Base-by-base conservation (phyloP, 495 filamentous ascomycete species). In the Astrocystis sublimbata region DNA sequence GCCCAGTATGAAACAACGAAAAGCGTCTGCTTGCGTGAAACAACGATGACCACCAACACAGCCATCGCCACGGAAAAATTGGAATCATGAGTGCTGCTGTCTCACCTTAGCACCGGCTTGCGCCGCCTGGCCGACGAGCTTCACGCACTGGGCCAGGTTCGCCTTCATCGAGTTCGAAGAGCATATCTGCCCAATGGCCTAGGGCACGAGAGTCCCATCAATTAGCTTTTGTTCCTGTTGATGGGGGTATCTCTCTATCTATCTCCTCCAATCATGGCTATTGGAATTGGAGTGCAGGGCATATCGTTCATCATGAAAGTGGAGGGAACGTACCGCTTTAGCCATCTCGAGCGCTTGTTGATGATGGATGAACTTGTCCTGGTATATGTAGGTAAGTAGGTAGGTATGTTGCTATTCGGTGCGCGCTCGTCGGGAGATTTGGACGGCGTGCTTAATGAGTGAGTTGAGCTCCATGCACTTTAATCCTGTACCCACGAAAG, bases 151-250 rank as follows among this genome's bases (percentile, higher is more conserved):
- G 28, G 78, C 71, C 23, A 96, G 85, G 71, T 97, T 97, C 68
- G 90, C 81, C 61, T 83, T 74, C 81, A 94, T 88, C 70, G 81
- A 89, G 49, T 89, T 83, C 63, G 90, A 93, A 26, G 91, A 91
- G 73, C 92, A 93, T 69, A 97, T 77, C 74, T 97, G 92, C 26
- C 92, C 92, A 28, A 97, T 83, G 43, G 92, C 92, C 92, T 96
- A 26, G 41, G 10, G 6, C 24, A 8, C 58, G 13, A 12, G 19
- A 6, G 2, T 26, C 8, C 13, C 0, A 12, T 6, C 8, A 31
- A 31, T 60, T 26, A 60, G 58, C 38, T 23, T 42, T 56, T 15
- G 7, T 13, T 3, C n/a, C 19, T 13, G 41, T 7, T 43, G 12
- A 15, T n/a, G n/a, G n/a, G n/a, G n/a, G n/a, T n/a, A n/a, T n/a